Percentiles rank a stretch among this genome's conserved stretches.
Conservation (phyloP, 2,329 filamentous ascomycete genomes). For the Alternaria angustiovoidea region DNA sequence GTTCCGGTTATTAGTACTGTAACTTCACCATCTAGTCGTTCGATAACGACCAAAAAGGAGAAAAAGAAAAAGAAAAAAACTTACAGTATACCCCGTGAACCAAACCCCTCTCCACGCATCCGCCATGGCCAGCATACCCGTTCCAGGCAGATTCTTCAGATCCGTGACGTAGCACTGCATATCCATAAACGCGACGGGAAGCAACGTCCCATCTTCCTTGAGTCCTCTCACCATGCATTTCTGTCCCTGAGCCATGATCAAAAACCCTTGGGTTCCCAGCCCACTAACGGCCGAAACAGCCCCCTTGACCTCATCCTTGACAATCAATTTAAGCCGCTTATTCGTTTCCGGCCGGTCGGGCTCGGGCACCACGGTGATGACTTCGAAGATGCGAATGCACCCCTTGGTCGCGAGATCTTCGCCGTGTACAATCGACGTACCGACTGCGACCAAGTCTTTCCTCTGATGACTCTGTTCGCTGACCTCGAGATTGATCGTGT, state of each 20-base stretch:
- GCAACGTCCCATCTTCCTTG: constrained; percentile 90
- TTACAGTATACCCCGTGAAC: constrained; percentile 88
- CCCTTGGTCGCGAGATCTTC: constrained; percentile 90
- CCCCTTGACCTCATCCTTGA: constrained; percentile 90
- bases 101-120: constrained; percentile 94
- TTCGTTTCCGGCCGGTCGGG: constrained; percentile 86
- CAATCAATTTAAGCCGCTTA: constrained; percentile 82
- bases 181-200: constrained; percentile 96
- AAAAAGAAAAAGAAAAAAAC: too few species aligned
- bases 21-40: not conserved
- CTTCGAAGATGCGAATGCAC: constrained; percentile 87
- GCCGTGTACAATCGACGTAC: constrained; percentile 84
- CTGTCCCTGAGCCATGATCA: constrained; percentile 91
- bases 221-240: constrained; percentile 97
- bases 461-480: constrained; percentile 91
- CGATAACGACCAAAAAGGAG: too few species aligned
- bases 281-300: constrained; percentile 87
- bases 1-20: constrained; percentile 21
- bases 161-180: constrained; percentile 92
- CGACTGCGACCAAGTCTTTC: constrained; percentile 81
- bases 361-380: constrained; percentile 90
- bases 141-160: constrained; percentile 82
- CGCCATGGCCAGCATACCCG: constrained; percentile 84
- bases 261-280: constrained; percentile 85
- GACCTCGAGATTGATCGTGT: constrained; percentile 84